Evolutionary conservation across 768 basidiomycete species (phyloP).

Genomic region (Dictyophora rubrovolvata): DNA sequence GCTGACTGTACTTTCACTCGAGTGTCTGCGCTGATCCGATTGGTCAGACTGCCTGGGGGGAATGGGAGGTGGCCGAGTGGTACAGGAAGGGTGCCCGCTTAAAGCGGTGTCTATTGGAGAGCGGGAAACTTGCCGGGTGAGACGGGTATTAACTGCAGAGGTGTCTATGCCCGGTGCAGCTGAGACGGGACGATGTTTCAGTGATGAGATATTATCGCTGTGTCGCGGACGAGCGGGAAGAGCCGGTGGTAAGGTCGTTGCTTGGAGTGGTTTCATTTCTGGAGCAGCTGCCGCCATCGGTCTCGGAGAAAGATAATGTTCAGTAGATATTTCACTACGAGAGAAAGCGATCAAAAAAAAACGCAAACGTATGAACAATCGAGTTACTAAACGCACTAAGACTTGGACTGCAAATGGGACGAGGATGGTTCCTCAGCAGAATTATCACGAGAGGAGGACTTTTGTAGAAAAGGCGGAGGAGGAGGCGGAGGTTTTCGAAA

Average conservation of each 20-base stretch:
- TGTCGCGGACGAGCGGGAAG: conserved; percentile 29
- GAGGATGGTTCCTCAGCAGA: not conserved
- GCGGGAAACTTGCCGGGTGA: not conserved
- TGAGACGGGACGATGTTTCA: conserved; percentile 5
- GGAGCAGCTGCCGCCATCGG: not conserved
- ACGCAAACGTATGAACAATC: not conserved
- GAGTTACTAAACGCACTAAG: conserved; percentile 34
- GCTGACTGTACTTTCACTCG: conserved; percentile 2
- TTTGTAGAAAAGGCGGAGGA: conserved; percentile 1
- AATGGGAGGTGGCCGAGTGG: conserved; percentile 10
- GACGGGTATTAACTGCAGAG: not conserved
- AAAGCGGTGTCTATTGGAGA: not conserved
- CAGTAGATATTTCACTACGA: not conserved
- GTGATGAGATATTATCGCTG: conserved; percentile 29
- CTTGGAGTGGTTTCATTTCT: not conserved
- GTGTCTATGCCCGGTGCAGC: not conserved
- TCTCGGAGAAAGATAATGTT: not conserved
- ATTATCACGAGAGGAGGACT: not conserved
- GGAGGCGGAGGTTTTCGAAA: conserved; percentile 2
- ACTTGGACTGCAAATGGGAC: conserved; percentile 33
- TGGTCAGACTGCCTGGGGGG: conserved; percentile 11
- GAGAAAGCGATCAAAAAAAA: not conserved
- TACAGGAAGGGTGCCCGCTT: not conserved
- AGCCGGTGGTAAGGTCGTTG: conserved; percentile 12
- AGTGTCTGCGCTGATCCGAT: not conserved